Conservation (phyloP, 2,329 filamentous ascomycete species). For the Trichoderma atrobrunneum region DNA sequence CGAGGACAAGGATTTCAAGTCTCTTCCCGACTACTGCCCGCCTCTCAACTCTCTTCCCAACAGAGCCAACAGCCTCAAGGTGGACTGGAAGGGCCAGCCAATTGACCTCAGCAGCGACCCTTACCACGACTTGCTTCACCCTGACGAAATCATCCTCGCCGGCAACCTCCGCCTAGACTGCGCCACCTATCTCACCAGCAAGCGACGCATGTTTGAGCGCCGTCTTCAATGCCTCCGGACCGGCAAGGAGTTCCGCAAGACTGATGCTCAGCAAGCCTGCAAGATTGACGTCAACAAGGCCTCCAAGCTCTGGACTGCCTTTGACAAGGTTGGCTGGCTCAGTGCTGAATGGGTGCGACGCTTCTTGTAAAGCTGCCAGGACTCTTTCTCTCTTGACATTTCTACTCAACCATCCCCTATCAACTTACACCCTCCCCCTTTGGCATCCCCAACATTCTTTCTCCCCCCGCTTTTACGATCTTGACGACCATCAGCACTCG, state of each 20-base stretch:
- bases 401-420: not conserved
- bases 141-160: constrained; percentile 73
- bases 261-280: constrained; percentile 92
- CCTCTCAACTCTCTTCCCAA: constrained; percentile 62
- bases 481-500: constrained; percentile 10
- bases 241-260: constrained; percentile 88
- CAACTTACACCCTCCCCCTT: not conserved
- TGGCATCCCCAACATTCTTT: not conserved
- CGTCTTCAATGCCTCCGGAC: constrained; percentile 65
- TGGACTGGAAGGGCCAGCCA: constrained; percentile 81
- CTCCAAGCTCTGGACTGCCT: constrained; percentile 86
- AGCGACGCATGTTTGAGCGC: constrained; percentile 83
- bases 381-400: not conserved
- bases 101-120: constrained; percentile 74
- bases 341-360: constrained; percentile 47
- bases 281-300: constrained; percentile 99
- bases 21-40: constrained; percentile 71
- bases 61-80: constrained; percentile 70
- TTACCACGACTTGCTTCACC: constrained; percentile 67
- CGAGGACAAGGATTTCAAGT: constrained; percentile 77
- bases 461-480: not conserved
- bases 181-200: constrained; percentile 87
- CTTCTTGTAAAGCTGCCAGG: constrained; percentile 29
- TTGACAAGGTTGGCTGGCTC: constrained; percentile 84
- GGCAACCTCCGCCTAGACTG: constrained; percentile 78